Base-by-base conservation (phyloP, 345 rosid genomes). In the Corchorus capsularis region DNA sequence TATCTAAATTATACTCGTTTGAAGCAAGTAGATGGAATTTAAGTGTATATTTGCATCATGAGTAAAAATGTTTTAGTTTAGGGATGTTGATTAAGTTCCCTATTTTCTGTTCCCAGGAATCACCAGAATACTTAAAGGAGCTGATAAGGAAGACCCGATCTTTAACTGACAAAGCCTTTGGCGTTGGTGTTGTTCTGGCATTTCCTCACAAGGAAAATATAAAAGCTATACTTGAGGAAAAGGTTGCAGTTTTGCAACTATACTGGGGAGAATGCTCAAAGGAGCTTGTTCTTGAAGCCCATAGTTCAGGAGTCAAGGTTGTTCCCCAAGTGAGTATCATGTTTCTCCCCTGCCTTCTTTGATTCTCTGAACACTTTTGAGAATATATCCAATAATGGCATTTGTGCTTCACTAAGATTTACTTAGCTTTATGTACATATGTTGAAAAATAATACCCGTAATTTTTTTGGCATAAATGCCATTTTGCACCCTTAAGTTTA, bases 241-340 rank as follows among this genome's bases (percentile, higher is more conserved):
- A 87, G 71, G 94, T 94, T 6, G 89, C 88, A 17, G 86, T 92
- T n/a, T 79, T 92, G 82, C 97, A 94, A 79, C 83, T 91, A 56
- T 94, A 81, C 75, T 92, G 98, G 98, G 98, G 97, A 63, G 88
- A 89, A 37, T 87, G 89, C 79, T 78, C 97, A 3, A 69, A 81
- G 79, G 93, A 89, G 80, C 92, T 94, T 63, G 86, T 94, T 0
- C 73, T 79, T 22, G 78, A 79, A 63, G 96, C 97, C 78, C 97
- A 87, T 69, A 49, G 15, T 54, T 90, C 88, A 15, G 92, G 94
- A 3, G 89, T 89, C 79, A 92, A 88, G 78, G 87, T 94, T 82
- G 85, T 91, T 83, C 98, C 92, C 45, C 96, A 94, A 82, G 98
- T 94, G 77, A 86, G 83, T 80, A 14, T 62, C 37, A 4, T 52